Conservation (phyloP, 2,329 filamentous ascomycete species). For the Hypoxylon sp. region DNA sequence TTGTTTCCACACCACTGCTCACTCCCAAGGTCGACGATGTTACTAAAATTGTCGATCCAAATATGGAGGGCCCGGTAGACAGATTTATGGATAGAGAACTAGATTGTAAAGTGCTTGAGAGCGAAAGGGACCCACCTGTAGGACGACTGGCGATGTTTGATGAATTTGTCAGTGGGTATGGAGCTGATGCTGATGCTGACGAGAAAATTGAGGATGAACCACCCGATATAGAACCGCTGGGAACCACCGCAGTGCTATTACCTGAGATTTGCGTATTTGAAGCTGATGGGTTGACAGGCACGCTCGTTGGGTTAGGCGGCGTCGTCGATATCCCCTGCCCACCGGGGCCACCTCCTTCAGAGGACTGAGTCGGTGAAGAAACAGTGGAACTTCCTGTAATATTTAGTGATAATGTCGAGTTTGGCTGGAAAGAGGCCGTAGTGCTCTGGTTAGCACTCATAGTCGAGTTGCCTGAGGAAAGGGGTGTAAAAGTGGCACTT, state of each 20-base stretch:
- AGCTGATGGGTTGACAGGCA: constrained; percentile 11
- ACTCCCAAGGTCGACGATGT: neutral
- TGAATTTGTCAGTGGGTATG: constrained; percentile 37
- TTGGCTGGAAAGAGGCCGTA: constrained; percentile 22
- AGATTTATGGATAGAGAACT: constrained; percentile 8
- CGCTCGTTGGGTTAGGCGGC: constrained; percentile 6
- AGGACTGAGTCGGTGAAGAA: neutral
- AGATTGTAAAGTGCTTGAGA: constrained; percentile 1
- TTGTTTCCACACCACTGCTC: neutral
- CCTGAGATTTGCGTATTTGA: constrained; percentile 8
- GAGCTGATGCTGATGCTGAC: constrained; percentile 15
- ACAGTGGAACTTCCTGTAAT: constrained; percentile 10
- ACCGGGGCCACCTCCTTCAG: constrained; percentile 6
- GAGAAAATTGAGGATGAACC: constrained; percentile 13
- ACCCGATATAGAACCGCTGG: constrained; percentile 13
- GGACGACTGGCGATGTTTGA: constrained; percentile 6
- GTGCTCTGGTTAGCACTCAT: constrained; percentile 7
- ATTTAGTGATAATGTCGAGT: constrained; percentile 21
- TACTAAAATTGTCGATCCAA: constrained; percentile 4
- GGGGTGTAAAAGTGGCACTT: constrained; percentile 10
- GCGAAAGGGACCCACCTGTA: constrained; percentile 23
- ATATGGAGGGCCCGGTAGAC: constrained; percentile 4
- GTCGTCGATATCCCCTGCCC: constrained; percentile 20
- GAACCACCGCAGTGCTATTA: neutral
- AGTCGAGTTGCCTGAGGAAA: constrained; percentile 28